Percentiles rank a stretch among this genome's conserved stretches.
phyloP scores from a whole-genome alignment of 73 alveolate species.

The Loxodes magnus region DNA sequence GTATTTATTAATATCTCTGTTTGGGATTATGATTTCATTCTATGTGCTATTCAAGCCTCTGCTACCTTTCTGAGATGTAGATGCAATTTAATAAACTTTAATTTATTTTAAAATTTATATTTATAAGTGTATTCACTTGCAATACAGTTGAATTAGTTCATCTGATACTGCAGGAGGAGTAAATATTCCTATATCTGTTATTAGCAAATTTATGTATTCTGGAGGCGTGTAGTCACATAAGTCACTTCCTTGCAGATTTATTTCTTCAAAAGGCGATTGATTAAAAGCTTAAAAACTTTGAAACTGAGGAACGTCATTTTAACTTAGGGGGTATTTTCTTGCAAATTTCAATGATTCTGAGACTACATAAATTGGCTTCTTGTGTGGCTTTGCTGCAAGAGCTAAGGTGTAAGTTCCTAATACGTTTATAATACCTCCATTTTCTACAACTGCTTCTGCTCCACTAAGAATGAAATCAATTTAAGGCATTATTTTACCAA shows the following conservation, averaged over 20 bases:
- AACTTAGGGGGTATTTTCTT: slow-evolving; percentile 70
- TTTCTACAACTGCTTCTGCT: slow-evolving; percentile 94
- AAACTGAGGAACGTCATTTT: slow-evolving; percentile 54
- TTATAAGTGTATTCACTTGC: slow-evolving; percentile 35
- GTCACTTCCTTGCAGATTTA: slow-evolving; percentile 4
- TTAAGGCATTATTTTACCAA: slow-evolving; percentile 65
- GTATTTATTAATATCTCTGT: too few relatives aligned
- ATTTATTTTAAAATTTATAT: not conserved
- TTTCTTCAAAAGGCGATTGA: not conserved
- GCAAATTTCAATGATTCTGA: slow-evolving; percentile 83
- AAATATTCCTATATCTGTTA: slow-evolving; percentile 90
- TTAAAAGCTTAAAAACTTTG: not conserved
- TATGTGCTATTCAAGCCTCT: too few relatives aligned
- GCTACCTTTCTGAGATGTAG: too few relatives aligned
- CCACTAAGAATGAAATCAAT: slow-evolving; percentile 85
- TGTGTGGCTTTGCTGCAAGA: slow-evolving; percentile 65
- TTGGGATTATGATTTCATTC: too few relatives aligned
- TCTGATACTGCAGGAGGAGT: slow-evolving; percentile 93
- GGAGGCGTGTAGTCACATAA: slow-evolving; percentile 91
- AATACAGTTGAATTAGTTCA: slow-evolving; percentile 81
- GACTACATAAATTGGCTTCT: slow-evolving; percentile 85
- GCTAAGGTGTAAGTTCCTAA: slow-evolving; percentile 88
- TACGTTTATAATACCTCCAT: slow-evolving; percentile 95
- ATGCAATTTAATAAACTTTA: too few relatives aligned
- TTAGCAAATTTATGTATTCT: slow-evolving; percentile 73